Conservation (phyloP, 164 flowering plant species). For the Vitis amurensis region DNA sequence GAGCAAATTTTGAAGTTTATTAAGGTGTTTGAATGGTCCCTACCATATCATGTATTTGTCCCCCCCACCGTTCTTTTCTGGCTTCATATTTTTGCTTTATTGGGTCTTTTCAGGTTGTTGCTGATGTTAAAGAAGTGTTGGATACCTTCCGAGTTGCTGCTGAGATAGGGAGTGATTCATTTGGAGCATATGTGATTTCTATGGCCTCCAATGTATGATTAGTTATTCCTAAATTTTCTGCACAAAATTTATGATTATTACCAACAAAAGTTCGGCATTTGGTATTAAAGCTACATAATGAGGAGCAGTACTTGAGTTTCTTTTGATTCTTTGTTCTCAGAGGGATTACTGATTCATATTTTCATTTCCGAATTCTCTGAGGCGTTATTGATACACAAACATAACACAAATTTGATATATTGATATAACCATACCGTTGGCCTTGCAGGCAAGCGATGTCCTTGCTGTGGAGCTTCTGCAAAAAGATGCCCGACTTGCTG, state of each 20-base stretch:
- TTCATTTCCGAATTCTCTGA: no score
- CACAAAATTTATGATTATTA: background rate
- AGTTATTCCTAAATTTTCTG: background rate
- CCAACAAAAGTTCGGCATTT: no score
- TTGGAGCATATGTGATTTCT: slow-evolving; percentile 97
- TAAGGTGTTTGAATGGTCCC: background rate
- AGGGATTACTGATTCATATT: no score
- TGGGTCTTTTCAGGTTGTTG: slow-evolving; percentile 50
- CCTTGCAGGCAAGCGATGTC: slow-evolving; percentile 89
- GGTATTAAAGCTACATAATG: background rate
- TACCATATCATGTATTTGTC: slow-evolving; percentile 1
- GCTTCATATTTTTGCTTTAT: background rate
- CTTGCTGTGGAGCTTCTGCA: slow-evolving; percentile 95
- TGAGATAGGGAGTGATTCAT: slow-evolving; percentile 87
- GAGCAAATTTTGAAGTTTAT: no score
- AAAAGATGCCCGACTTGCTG: slow-evolving; percentile 92
- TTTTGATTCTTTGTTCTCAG: background rate
- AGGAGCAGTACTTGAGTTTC: background rate
- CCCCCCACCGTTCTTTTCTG: background rate
- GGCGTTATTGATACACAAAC: no score
- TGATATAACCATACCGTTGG: no score
- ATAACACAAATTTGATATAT: no score
- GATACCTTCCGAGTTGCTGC: slow-evolving; percentile 96
- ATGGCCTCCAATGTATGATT: slow-evolving; percentile 89
- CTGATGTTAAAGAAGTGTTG: slow-evolving; percentile 92